Conservation (phyloP, 2,329 filamentous ascomycete species). For the Paracamarosporium sp. region DNA sequence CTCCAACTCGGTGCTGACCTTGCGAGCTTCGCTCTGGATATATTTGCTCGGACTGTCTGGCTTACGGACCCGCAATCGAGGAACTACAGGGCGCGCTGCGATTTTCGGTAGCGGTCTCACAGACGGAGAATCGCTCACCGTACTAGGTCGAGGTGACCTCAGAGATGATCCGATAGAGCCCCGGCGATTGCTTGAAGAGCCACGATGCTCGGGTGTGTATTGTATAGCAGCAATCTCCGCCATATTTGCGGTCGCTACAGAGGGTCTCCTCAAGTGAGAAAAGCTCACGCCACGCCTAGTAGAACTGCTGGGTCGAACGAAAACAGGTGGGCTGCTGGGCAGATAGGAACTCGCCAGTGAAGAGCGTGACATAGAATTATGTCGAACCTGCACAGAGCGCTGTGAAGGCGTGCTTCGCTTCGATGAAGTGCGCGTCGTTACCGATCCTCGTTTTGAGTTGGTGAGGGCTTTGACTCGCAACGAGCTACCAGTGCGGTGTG, state of each 20-base stretch:
- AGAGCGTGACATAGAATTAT: slow-evolving; percentile 42
- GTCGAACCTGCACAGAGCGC: slow-evolving; percentile 27
- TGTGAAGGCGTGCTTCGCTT: slow-evolving; percentile 39
- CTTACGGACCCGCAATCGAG: slow-evolving; percentile 44
- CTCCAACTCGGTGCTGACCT: slow-evolving; percentile 84
- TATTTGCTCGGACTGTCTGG: slow-evolving; percentile 56
- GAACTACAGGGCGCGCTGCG: slow-evolving; percentile 28
- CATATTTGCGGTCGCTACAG: slow-evolving; percentile 50
- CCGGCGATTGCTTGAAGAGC: slow-evolving; percentile 30
- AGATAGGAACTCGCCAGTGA: slow-evolving; percentile 56
- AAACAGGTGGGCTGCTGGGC: slow-evolving; percentile 56
- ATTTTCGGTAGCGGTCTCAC: slow-evolving; percentile 37
- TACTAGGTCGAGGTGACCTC: slow-evolving; percentile 27
- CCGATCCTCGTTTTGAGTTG: slow-evolving; percentile 41
- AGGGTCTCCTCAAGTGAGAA: slow-evolving; percentile 59
- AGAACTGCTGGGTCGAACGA: slow-evolving; percentile 57
- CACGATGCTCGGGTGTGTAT: slow-evolving; percentile 38
- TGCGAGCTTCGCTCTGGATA: slow-evolving; percentile 79
- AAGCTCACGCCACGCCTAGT: slow-evolving; percentile 71
- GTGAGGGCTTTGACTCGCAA: slow-evolving; percentile 50
- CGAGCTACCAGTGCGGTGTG: slow-evolving; percentile 50
- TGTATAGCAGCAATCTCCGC: slow-evolving; percentile 31
- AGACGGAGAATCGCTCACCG: slow-evolving; percentile 27
- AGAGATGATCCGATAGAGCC: slow-evolving; percentile 30
- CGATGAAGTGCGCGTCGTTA: slow-evolving; percentile 39